Evolutionary conservation across 2,329 filamentous ascomycete genomes (phyloP).

Genomic region (Talaromyces sp.): DNA sequence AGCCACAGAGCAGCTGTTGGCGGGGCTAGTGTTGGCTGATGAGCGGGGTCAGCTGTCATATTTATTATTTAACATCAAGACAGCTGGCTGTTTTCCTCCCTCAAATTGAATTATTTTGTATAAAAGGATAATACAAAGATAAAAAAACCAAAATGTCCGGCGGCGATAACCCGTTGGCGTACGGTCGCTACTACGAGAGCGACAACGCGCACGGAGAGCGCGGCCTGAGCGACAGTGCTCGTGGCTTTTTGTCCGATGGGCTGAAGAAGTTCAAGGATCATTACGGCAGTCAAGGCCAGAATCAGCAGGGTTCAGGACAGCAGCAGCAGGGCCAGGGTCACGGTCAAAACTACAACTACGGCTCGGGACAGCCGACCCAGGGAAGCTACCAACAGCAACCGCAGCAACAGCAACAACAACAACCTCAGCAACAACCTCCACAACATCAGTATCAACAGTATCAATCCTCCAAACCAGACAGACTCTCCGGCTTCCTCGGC

Average conservation of each 20-base stretch:
- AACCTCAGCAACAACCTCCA: slow-evolving; percentile 17
- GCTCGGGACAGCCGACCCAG: slow-evolving; percentile 16
- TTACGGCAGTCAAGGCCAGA: slow-evolving; percentile 21
- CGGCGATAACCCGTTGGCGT: slow-evolving; percentile 50
- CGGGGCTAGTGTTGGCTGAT: background rate
- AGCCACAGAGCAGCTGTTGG: slow-evolving; percentile 6
- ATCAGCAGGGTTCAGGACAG: slow-evolving; percentile 3
- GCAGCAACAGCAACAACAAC: slow-evolving; percentile 35
- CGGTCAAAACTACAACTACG: slow-evolving; percentile 7
- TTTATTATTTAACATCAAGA: background rate
- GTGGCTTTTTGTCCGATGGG: slow-evolving; percentile 50
- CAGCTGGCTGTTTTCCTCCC: too few relatives aligned
- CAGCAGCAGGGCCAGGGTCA: background rate
- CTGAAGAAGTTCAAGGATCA: slow-evolving; percentile 43
- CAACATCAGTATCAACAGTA: slow-evolving; percentile 22
- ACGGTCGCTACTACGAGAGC: slow-evolving; percentile 44
- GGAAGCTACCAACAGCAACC: slow-evolving; percentile 38
- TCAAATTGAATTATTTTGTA: too few relatives aligned
- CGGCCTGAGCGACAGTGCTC: slow-evolving; percentile 35
- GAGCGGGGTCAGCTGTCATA: background rate
- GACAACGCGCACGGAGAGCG: slow-evolving; percentile 23
- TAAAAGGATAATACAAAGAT: too few relatives aligned
- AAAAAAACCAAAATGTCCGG: slow-evolving; percentile 36
- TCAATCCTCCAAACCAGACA: slow-evolving; percentile 24
- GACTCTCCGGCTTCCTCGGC: slow-evolving; percentile 46